Conservation (phyloP, 164 flowering plant species). For the Vitis rotundifolia region DNA sequence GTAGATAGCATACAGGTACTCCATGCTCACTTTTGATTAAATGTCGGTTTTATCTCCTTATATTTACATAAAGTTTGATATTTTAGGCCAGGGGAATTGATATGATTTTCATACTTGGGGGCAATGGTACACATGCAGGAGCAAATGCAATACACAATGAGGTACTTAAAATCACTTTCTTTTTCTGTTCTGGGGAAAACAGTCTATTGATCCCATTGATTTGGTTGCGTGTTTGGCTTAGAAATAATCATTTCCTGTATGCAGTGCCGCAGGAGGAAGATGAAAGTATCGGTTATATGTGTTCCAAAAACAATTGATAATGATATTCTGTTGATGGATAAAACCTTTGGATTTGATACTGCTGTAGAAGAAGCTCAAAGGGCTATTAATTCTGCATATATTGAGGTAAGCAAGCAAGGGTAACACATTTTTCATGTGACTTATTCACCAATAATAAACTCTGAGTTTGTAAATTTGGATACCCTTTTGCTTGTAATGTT, state of each 20-base stretch:
- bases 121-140: constrained; percentile 96
- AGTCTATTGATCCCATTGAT: not conserved
- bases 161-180: constrained; percentile 38
- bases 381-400: constrained; percentile 92
- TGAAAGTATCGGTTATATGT: constrained; percentile 83
- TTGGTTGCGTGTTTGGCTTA: too few relatives aligned
- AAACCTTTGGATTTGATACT: constrained; percentile 95
- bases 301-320: constrained; percentile 97
- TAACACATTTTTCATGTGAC: too few relatives aligned
- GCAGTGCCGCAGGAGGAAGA: constrained; percentile 65
- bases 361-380: constrained; percentile 95
- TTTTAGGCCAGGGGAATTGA: constrained; percentile 76
- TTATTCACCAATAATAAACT: too few relatives aligned
- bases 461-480: too few relatives aligned
- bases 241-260: not conserved
- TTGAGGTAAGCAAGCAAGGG: constrained; percentile 52
- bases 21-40: not conserved
- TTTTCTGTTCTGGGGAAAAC: not conserved
- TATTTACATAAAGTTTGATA: constrained; percentile 10
- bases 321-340: constrained; percentile 88
- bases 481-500: too few relatives aligned
- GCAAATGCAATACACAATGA: constrained; percentile 87
- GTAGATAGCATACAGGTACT: constrained; percentile 85
- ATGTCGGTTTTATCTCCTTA: constrained; percentile 4
- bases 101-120: constrained; percentile 94